Conservation (phyloP, 1,284 basidiomycete species). For the Fomitopsis palustris region DNA sequence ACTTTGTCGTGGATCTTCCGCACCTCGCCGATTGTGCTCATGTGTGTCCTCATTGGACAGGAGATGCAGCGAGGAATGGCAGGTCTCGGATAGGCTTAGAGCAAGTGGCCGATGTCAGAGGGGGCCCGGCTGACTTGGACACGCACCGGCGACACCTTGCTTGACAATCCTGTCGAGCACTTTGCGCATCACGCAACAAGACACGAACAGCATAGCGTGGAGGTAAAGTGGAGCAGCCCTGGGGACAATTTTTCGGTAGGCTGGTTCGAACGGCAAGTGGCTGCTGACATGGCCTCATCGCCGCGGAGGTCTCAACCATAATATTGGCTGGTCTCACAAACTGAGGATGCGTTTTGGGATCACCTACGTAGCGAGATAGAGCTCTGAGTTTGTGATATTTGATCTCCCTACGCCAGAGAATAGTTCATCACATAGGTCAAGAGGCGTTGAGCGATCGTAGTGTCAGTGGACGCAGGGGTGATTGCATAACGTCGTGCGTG, state of each 20-base stretch:
- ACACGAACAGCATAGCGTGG: not conserved
- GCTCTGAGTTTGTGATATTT: no score
- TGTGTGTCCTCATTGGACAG: not conserved
- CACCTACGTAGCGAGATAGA: no score
- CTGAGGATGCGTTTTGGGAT: no score
- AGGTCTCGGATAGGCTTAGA: not conserved
- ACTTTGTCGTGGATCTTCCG: not conserved
- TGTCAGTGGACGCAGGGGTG: no score
- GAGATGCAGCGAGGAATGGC: not conserved
- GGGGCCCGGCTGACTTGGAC: not conserved
- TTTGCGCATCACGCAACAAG: not conserved
- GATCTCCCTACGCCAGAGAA: no score
- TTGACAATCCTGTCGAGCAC: not conserved
- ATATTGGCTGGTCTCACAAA: no score
- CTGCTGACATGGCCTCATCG: not conserved
- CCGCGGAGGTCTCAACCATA: not conserved
- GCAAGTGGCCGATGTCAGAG: no score
- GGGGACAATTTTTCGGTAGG: not conserved
- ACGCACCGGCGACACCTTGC: not conserved
- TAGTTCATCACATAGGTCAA: no score
- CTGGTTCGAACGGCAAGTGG: not conserved
- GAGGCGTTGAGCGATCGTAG: no score
- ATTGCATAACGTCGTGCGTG: not conserved
- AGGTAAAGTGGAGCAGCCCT: constrained; percentile 1
- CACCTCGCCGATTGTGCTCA: not conserved